A percentile compares a stretch with the other conserved stretches of the same genome.
Evolutionary conservation across 1,284 basidiomycete genomes (phyloP).

Genomic region (Meira nashicola): DNA sequence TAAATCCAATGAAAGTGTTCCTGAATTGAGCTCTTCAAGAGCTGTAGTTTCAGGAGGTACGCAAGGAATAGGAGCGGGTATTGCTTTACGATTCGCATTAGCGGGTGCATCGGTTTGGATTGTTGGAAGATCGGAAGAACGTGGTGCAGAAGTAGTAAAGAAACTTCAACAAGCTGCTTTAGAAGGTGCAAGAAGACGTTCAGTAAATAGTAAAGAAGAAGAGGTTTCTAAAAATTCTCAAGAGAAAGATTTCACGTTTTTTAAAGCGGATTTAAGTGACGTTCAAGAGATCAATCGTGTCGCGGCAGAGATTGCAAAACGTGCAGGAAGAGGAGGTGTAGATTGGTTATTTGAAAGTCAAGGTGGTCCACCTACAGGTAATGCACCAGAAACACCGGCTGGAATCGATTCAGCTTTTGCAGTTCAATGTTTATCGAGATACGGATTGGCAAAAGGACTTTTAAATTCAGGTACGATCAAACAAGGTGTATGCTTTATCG

Average conservation of each 20-base stretch:
- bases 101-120: conserved; percentile 52
- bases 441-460: conserved; percentile 50
- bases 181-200: conserved; percentile 20
- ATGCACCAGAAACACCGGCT: conserved; percentile 13
- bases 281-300: conserved; percentile 37
- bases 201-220: not conserved
- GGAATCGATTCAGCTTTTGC: conserved; percentile 49
- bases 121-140: conserved; percentile 49
- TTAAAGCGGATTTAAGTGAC: conserved; percentile 52
- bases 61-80: conserved; percentile 40
- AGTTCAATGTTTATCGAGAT: conserved; percentile 52
- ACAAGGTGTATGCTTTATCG: conserved; percentile 41
- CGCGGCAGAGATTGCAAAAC: conserved; percentile 27
- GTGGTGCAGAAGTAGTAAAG: conserved; percentile 42
- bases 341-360: conserved; percentile 53
- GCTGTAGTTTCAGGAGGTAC: conserved; percentile 40
- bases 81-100: conserved; percentile 41
- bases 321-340: conserved; percentile 38
- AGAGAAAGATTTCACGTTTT: conserved; percentile 43
- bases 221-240: conserved; percentile 1
- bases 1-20: conserved; percentile 19
- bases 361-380: conserved; percentile 30
- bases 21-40: conserved; percentile 14
- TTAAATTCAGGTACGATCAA: conserved; percentile 46
- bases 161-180: conserved; percentile 29